These are phyloP conservation scores for Dacryopinax spathularia DNA, from an alignment of 768 basidiomycete genomes.

Conservation along the genomic window DNA sequence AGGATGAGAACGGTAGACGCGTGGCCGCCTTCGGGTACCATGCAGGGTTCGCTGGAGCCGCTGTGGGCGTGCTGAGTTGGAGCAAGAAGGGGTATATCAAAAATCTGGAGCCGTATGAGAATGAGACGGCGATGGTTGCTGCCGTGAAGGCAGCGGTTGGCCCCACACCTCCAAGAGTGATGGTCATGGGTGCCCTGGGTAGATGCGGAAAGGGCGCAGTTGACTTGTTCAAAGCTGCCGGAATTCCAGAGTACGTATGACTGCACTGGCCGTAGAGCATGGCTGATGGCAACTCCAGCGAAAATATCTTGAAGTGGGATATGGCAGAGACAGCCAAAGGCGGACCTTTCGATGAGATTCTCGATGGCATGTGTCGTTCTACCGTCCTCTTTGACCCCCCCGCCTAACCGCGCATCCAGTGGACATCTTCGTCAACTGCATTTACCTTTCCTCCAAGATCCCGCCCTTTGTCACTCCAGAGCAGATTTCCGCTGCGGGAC, in stretches of 20 bases:
- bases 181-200: conserved; percentile 88
- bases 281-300: conserved; percentile 31
- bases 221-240: conserved; percentile 88
- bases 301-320: conserved; percentile 96
- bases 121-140: conserved; percentile 71
- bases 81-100: conserved; percentile 55
- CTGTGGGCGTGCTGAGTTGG: conserved; percentile 61
- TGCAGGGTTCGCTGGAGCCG: conserved; percentile 92
- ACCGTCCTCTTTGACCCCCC: neutral
- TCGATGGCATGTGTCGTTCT: conserved; percentile 38
- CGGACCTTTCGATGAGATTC: conserved; percentile 88
- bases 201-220: conserved; percentile 91
- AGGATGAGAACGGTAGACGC: conserved; percentile 66
- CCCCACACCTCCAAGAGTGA: conserved; percentile 43
- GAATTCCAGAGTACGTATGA: conserved; percentile 70
- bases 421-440: conserved; percentile 98
- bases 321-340: conserved; percentile 92
- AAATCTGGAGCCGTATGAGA: conserved; percentile 59
- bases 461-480: conserved; percentile 68
- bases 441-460: conserved; percentile 79
- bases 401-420: conserved; percentile 28
- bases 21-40: conserved; percentile 98
- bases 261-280: conserved; percentile 2
- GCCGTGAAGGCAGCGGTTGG: conserved; percentile 53
- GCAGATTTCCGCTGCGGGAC: conserved; percentile 58